phyloP scores from a whole-genome alignment of 306 rosid species.

The Heteromeles arbutifolia region DNA sequence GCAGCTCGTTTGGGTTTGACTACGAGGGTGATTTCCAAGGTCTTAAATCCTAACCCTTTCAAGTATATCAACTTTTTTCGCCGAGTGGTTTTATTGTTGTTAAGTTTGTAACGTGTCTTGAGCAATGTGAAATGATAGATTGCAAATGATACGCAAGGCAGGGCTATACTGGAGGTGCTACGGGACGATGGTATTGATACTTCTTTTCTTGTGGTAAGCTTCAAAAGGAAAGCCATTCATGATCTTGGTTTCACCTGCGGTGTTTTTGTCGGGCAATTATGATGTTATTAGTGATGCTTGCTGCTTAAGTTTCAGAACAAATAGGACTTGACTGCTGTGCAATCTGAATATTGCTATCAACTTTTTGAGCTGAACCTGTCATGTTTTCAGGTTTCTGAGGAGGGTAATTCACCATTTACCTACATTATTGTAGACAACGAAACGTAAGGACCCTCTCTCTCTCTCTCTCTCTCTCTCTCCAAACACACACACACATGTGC shows the following conservation, averaged over 20 bases:
- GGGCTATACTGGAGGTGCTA: constrained; percentile 63
- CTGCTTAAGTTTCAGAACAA: neutral
- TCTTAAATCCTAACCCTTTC: constrained; percentile 6
- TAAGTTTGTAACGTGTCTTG: neutral
- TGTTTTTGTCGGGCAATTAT: neutral
- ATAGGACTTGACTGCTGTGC: neutral
- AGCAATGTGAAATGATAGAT: constrained; percentile 34
- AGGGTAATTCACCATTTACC: constrained; percentile 81
- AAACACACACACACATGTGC: neutral
- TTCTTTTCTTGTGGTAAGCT: constrained; percentile 64
- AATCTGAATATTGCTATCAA: neutral
- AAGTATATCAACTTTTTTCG: neutral
- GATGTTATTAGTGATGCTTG: neutral
- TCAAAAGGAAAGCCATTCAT: neutral
- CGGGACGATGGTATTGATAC: constrained; percentile 74
- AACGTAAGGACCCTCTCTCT: constrained; percentile 49
- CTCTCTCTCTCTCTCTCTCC: too few species aligned
- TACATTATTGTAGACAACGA: constrained; percentile 80
- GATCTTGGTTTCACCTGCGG: neutral
- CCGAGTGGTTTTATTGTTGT: neutral
- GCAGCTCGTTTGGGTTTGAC: constrained; percentile 79
- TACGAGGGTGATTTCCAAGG: constrained; percentile 81
- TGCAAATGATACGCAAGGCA: constrained; percentile 84
- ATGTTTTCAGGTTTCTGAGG: constrained; percentile 66
- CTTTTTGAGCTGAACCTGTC: constrained; percentile 17